Evolutionary conservation across 495 filamentous ascomycete species (phyloP), one percentile per base, ranked within the genome.

Genomic region (Aspergillus panamensis): DNA sequence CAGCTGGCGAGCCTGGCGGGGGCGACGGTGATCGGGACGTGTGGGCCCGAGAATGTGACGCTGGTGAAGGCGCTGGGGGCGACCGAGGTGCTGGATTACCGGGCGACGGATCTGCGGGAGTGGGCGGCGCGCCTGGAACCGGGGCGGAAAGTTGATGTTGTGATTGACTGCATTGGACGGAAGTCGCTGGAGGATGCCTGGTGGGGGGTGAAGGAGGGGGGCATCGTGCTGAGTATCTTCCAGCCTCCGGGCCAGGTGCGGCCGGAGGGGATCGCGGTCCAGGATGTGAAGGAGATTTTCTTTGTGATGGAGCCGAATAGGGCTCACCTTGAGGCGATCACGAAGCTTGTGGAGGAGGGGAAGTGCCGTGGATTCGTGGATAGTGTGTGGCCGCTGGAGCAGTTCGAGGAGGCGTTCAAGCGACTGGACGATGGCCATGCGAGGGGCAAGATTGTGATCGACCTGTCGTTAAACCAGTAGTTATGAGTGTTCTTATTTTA

Each of bases 121-220:
- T 82, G 78, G 78, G 63, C 48, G 14, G 6, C 6, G 1, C 3
- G 1, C 3, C 61, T 62, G 32, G 20, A 63, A 29, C 19, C n/a
- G 13, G 49, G 30, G 14, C 61, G 58, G 30, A 66, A 68, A 51
- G 77, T 81, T 30, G 77, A 82, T 61, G 48, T 83, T 2, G 75
- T 82, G n/a, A 55, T 84, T 57, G 82, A 85, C 62, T 75, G 70
- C 55, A 60, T 81, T 51, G 82, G 82, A 12, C 65, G 73, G 37
- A 59, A 69, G 63, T 66, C 74, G 8, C 64, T 83, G 17, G 60
- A 64, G 32, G 73, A 74, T 63, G 73, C 74, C 1, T 84, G 80
- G 81, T 75, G 62, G 60, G 55, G 63, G 51, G 73, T 77, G 0
- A 73, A 65, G 53, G 69, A 75, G 19, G 70, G 67, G 0, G 81